phyloP scores from a whole-genome alignment of 805 yeast species.

The Barnettozyma californica region DNA sequence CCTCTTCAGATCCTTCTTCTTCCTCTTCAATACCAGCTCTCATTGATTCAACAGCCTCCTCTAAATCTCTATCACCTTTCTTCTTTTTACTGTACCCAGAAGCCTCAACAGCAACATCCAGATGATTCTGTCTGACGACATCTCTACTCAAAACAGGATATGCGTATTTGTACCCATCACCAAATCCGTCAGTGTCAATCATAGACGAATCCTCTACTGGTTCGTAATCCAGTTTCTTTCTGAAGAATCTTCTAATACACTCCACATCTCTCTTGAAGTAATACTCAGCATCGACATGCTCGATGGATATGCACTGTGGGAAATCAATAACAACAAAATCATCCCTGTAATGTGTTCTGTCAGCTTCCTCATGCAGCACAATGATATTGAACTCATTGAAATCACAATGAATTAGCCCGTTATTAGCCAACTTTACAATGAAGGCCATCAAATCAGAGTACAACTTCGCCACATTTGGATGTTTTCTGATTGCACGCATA shows the following conservation, averaged over 20 bases:
- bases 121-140: conserved; percentile 55
- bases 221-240: conserved; percentile 64
- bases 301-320: conserved; percentile 95
- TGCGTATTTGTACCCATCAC: conserved; percentile 70
- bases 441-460: conserved; percentile 86
- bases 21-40: conserved; percentile 37
- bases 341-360: conserved; percentile 40
- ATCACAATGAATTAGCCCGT: conserved; percentile 95
- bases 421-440: conserved; percentile 74
- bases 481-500: conserved; percentile 76
- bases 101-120: conserved; percentile 88
- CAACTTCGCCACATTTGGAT: conserved; percentile 60
- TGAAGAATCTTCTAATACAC: conserved; percentile 81
- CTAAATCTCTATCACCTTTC: conserved; percentile 59
- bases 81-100: conserved; percentile 71
- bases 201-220: conserved; percentile 65
- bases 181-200: conserved; percentile 75
- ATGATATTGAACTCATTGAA: conserved; percentile 95
- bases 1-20: conserved; percentile 22
- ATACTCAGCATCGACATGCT: conserved; percentile 81
- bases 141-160: conserved; percentile 81
- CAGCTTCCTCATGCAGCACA: conserved; percentile 56
- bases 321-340: conserved; percentile 93
- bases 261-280: conserved; percentile 92
- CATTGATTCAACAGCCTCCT: conserved; percentile 67